These are phyloP conservation scores for Aspergillus novoparasiticus DNA, from an alignment of 2,329 filamentous ascomycete species.

Conservation along the genomic window DNA sequence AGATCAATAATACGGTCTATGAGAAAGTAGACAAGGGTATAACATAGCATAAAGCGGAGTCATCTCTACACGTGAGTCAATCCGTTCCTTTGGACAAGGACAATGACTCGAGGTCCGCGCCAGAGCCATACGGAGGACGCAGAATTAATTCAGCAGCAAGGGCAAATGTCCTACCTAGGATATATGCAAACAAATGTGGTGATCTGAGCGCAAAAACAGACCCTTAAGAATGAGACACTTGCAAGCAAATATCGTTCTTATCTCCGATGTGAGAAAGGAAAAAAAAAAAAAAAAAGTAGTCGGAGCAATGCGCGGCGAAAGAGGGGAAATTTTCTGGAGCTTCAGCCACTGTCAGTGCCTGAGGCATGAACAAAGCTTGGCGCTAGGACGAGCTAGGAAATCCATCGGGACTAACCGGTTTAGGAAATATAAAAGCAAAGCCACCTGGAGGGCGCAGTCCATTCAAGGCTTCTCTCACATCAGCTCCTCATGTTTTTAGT, in stretches of 20 bases:
- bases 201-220: not conserved
- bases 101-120: not conserved
- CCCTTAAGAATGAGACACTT: constrained; percentile 2
- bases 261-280: constrained; percentile 1
- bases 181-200: not conserved
- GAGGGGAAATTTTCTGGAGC: constrained; percentile 21
- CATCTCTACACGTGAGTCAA: not conserved
- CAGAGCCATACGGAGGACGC: not conserved
- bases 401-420: not conserved
- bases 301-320: constrained; percentile 11
- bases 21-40: too few relatives aligned
- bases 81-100: not conserved
- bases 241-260: constrained; percentile 6
- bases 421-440: not conserved
- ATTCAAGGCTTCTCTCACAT: not conserved
- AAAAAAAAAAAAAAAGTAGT: constrained; percentile 9
- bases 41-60: not conserved
- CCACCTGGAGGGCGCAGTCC: not conserved
- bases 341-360: constrained; percentile 11
- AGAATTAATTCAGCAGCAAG: not conserved
- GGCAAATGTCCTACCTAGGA: not conserved
- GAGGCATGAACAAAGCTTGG: not conserved
- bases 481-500: not conserved
- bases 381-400: not conserved
- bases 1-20: not conserved